Evolutionary conservation across 805 yeast species (phyloP), one percentile per base, ranked within the genome.

Genomic region (Candida corydali): DNA sequence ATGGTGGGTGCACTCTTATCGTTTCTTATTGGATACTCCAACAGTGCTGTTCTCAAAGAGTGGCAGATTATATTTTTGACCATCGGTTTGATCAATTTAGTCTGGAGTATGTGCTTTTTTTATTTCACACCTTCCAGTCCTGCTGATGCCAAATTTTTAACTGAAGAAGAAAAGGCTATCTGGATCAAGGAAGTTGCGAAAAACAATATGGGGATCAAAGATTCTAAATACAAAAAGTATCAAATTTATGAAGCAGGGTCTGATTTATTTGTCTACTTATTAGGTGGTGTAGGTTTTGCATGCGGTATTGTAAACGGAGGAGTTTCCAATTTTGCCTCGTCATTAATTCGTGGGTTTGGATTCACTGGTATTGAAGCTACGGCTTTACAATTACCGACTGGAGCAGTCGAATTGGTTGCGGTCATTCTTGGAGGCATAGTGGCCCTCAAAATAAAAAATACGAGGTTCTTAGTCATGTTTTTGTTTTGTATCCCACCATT

Each of bases 281-380:
- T 51, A 30, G 50, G 42, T 5, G 29, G 49, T 7, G 42, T 53
- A 29, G 60, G 55, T 8, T 40, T 56, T 20, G 51, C 44, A 2
- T 45, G 61, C 43, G 69, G 68, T 38, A 52, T 63, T 10, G 44
- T 55, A 34, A 59, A 57, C 38, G 59, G 59, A 5, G 60, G 59
- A 3, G 42, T 44, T 11, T 49, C 56, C 3, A 53, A 54, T 38
- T 55, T 54, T 40, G 41, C 46, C 10, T 44, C 50, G 26, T 52
- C 65, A 8, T 41, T 65, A 20, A 46, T 66, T 16, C 42, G 41
- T 30, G 56, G 59, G 17, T 63, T 57, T 42, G 68, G 68, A 1
- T 65, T 54, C 46, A 40, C 46, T 26, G 50, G 61, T 2, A 42
- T 61, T 29, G 36, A 50, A 14, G 43, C 61, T 9, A 57, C 63